These are phyloP conservation scores for Sungouiozyma intestinalis DNA, from an alignment of 805 yeast genomes.

Conservation along the genomic window DNA sequence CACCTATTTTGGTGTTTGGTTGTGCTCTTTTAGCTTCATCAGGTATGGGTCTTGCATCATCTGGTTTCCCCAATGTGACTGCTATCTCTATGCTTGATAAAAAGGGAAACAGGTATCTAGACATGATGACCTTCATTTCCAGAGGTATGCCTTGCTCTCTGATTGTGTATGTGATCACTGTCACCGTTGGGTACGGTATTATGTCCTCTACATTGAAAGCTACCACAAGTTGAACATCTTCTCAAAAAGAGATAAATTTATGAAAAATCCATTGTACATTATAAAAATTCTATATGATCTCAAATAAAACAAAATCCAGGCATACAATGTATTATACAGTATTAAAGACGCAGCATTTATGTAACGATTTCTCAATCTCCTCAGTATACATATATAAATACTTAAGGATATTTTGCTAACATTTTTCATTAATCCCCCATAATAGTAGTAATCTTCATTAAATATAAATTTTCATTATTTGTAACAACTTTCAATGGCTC, in stretches of 20 bases:
- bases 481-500: background rate
- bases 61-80: slow-evolving; percentile 96
- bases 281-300: no score
- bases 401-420: no score
- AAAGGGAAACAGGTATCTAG: slow-evolving; percentile 74
- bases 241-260: background rate
- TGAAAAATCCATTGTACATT: background rate
- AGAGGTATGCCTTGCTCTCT: slow-evolving; percentile 87
- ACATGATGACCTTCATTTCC: slow-evolving; percentile 71
- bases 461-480: background rate
- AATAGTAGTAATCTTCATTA: no score
- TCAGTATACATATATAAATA: no score
- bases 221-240: background rate
- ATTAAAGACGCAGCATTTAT: background rate
- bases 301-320: background rate
- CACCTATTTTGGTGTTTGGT: slow-evolving; percentile 32
- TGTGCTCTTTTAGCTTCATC: slow-evolving; percentile 67
- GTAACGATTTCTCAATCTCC: no score
- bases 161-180: slow-evolving; percentile 58
- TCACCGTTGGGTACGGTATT: slow-evolving; percentile 75
- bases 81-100: slow-evolving; percentile 92
- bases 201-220: slow-evolving; percentile 37
- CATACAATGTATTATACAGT: background rate
- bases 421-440: no score
- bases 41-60: slow-evolving; percentile 96